phyloP scores from a whole-genome alignment of 148 eudicot species.

The Rhododendron vialii region DNA sequence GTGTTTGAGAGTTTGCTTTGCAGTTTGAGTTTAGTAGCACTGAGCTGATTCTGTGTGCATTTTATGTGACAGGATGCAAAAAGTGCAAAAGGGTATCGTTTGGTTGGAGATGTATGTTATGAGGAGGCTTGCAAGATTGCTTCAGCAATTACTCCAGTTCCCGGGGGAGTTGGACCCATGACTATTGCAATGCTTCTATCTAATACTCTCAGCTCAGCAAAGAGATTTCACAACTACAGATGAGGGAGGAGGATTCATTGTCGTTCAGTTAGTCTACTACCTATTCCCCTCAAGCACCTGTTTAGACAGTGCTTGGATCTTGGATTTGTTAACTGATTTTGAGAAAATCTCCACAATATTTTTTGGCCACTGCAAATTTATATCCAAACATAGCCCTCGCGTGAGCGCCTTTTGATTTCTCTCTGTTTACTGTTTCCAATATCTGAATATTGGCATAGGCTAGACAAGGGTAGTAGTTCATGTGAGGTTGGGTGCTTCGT shows the following conservation, averaged over 20 bases:
- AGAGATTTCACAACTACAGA: constrained; percentile 45
- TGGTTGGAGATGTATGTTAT: constrained; percentile 91
- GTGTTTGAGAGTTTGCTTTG: background rate
- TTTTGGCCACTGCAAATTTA: background rate
- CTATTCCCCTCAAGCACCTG: background rate
- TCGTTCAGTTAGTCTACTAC: background rate
- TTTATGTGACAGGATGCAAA: constrained; percentile 51
- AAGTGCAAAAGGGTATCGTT: constrained; percentile 52
- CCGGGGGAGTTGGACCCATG: constrained; percentile 93
- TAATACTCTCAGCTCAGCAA: constrained; percentile 67
- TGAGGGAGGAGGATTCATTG: constrained; percentile 17
- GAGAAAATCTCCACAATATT: background rate
- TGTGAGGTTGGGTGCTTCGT: background rate
- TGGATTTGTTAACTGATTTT: background rate
- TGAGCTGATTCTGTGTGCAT: constrained; percentile 10
- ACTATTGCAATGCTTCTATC: constrained; percentile 92
- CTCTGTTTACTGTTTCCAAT: background rate
- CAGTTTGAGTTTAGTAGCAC: background rate
- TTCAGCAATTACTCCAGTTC: constrained; percentile 88
- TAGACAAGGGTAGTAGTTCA: background rate
- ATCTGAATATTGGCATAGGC: no score
- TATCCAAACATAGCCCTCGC: background rate
- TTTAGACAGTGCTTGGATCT: background rate
- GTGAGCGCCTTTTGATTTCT: background rate
- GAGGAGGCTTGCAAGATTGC: constrained; percentile 87